Conservation (phyloP, 129 eudicot species). For the Chrysanthemum seticuspe region DNA sequence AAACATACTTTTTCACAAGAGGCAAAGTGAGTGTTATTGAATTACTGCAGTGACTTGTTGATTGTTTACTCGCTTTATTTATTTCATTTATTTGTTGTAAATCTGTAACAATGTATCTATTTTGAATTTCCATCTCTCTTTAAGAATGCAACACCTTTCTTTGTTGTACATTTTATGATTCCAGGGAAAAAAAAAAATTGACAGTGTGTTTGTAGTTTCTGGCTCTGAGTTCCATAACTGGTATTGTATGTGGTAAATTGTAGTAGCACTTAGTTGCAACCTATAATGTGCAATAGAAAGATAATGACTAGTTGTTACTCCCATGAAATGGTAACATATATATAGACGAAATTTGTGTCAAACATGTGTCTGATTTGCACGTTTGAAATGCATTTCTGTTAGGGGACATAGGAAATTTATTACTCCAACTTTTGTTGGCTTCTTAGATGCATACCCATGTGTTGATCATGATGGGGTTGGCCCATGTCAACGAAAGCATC, state of each 20-base stretch:
- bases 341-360: neutral
- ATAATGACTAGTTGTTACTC: too few species aligned
- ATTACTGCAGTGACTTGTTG: slow-evolving; percentile 30
- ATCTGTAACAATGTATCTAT: slow-evolving; percentile 18
- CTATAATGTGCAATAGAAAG: too few species aligned
- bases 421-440: slow-evolving; percentile 26
- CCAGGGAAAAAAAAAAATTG: neutral
- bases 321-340: neutral
- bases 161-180: slow-evolving; percentile 3
- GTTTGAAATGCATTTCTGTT: slow-evolving; percentile 28
- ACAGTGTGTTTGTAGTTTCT: slow-evolving; percentile 3
- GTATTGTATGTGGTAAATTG: slow-evolving; percentile 8
- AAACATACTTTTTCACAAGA: neutral
- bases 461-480: slow-evolving; percentile 36
- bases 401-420: slow-evolving; percentile 34
- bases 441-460: slow-evolving; percentile 27
- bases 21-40: slow-evolving; percentile 8
- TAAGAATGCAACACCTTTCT: slow-evolving; percentile 6
- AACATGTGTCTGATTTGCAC: slow-evolving; percentile 11
- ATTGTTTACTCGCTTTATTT: slow-evolving; percentile 9
- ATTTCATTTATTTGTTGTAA: slow-evolving; percentile 32
- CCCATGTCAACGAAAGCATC: slow-evolving; percentile 21
- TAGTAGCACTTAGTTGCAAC: slow-evolving; percentile 13
- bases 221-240: neutral
- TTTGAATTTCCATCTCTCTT: neutral